Evolutionary conservation across 75 land plant species (phyloP), one percentile per base, ranked within the genome.

Genomic region (Picea sitchensis): DNA sequence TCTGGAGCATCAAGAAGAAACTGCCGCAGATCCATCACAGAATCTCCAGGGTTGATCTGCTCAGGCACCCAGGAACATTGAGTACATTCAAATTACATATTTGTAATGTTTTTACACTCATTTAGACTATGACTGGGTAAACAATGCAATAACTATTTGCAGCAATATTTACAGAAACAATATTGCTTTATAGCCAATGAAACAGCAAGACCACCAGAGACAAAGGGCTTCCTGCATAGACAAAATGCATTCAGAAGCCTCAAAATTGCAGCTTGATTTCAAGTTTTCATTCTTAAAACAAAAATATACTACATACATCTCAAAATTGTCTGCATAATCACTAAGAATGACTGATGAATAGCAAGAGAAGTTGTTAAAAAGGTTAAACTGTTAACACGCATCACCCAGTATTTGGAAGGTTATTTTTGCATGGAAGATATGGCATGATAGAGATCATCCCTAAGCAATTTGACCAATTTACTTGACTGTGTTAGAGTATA

Each of bases 1-100:
- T 98, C 99, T 56, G 98, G 94, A 36, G 99, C 98, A 83, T 98
- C 99, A 83, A 98, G 90, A 75, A 98, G 91, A 63, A 98, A 98
- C 86, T 98, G 99, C 61, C 99, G 85, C 83, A 98, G 77, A 80
- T 98, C 99, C 98, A 98, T 98, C 21, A 98, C 98, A 71, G 99
- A 98, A 82, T 98, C 99, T 54, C 90, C 94, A 18, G 99, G 99
- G 61, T 90, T 98, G 59, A 98, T 86, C 99, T 96, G 91, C 79
- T 80, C 23, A 81, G 54, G 38, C 38, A 76, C 8, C 56, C 18
- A 36, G 7, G 23, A 80, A 81, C 58, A 26, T 18, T 26, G 5
- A n/a, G 38, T 20, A 44, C 2, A 32, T 21, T 11, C 20, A 23
- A 36, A 44, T 65, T n/a, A 30, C 5, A 59, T 67, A 32, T 23